Base-by-base conservation (phyloP, 441 rosid genomes). In the Capsella rubella region DNA sequence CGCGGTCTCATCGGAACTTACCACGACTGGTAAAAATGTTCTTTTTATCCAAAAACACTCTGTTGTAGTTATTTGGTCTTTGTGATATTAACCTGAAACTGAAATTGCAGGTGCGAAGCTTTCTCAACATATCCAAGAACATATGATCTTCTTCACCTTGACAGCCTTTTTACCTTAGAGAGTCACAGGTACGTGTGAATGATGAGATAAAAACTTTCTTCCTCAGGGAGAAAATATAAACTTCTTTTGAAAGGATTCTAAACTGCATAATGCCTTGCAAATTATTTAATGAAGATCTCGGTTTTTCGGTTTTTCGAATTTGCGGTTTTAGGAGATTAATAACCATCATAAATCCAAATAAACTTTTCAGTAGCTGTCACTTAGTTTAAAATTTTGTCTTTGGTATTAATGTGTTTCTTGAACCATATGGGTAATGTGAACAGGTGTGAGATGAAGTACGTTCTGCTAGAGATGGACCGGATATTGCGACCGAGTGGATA, bases 91-190 rank as follows among this genome's bases (percentile, higher is more conserved):
- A 53, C 61, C 4, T 71, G 37, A 27, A 34, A 51, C 15, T 43
- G 81, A 4, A 9, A 27, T 6, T 69, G 50, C 78, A 90, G 98
- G 98, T 91, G 97, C 16, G 97, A 93, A 81, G 97, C 98, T 52
- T 88, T 91, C 93, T 93, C 98, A 11, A 91, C 97, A 14, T 93
- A 93, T 82, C 97, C 96, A 15, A 84, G 97, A 76, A 91, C 96
- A 13, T 91, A 87, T 15, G 97, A 93, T 67, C 81, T 93, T 63
- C 86, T 91, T 52, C 97, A 91, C 83, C 27, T 77, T 0, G 80
- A 77, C 59, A 72, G 80, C 15, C 73, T 77, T 59, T 77, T 77
- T 6, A 77, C 80, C 12, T 32, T 72, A 2, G 80, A 77, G 60
- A 77, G 80, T 43, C 77, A 77, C 10, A 77, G 80, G 80, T 77